Evolutionary conservation across 345 rosid species (phyloP), one percentile per base, ranked within the genome.

Genomic region (Camelina sativa): DNA sequence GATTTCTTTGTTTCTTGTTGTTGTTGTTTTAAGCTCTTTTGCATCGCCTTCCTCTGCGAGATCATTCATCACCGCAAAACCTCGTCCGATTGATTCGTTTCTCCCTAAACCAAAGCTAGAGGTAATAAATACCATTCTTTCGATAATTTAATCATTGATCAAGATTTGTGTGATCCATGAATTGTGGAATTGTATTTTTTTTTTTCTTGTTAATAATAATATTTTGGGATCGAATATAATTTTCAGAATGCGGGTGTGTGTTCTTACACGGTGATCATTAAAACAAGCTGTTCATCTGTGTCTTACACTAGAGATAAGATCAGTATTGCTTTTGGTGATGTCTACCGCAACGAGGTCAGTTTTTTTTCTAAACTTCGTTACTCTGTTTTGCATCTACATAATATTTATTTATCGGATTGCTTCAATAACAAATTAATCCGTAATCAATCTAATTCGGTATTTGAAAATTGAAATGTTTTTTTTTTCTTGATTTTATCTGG

Each of bases 251-350:
- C 61, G 34, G 75, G 79, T 32, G 82, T 78, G 79, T 89, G 92
- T 73, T 71, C 82, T 3, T 89, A 86, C 75, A 84, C 79, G 6
- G 89, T 86, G 22, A 53, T 72, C 19, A 82, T 86, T 54, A 81
- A 81, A 73, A 89, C 92, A 22, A 89, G 92, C 75, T 89, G 95
- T 78, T 83, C 92, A 34, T 89, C 95, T 0, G 75, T 84, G 8
- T 63, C 73, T 17, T 82, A 76, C 55, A 89, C 92, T 5, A 81
- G 89, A 56, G 95, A 89, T 66, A 84, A 79, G 76, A 86, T 89
- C 81, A 86, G 92, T 62, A 82, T 89, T 5, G 25, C 90, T 0
- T 89, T 87, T 56, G 92, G 95, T n/a, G 92, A 89, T 74, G 85
- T 85, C 6, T 83, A 84, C 72, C 88, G 90, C 78, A 84, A 84